Base-by-base conservation (phyloP, 2,329 filamentous ascomycete genomes). In the Penicillium sp. region DNA sequence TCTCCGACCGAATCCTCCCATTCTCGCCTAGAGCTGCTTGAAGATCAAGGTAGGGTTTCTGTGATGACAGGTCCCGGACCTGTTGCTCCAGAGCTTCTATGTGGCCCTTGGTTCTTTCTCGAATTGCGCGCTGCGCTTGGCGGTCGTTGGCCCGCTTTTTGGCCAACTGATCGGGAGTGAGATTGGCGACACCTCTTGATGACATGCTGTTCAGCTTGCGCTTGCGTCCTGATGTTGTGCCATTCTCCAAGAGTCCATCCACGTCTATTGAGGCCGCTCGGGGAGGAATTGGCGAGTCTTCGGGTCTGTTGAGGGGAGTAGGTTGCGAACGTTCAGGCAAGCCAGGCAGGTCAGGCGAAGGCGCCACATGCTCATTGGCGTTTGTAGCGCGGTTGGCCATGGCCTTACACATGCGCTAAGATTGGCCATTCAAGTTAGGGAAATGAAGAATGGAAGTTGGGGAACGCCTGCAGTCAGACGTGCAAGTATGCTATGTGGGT, bases 121-220 rank as follows among this genome's bases (percentile, higher is more conserved):
- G 83, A 58, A 95, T 94, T 39, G 90, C 90, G 48, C 91, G 84
- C 72, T 96, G 91, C 31, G 91, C 91, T 73, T 95, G 90, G 57
- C 91, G 87, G 72, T 95, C 91, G 83, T 96, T 96, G 68, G 91
- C 90, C 62, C 92, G 84, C 79, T 96, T 97, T 74, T 92, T 89
- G 31, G 89, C 90, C 58, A 96, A 84, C 76, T 96, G 92, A 60
- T 92, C 89, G 6, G 91, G 89, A 11, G 91, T 95, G 70, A 96
- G 82, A 68, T 90, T 93, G 62, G 91, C 91, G 55, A 96, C 92
- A 62, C 90, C 92, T 64, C 91, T 85, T 58, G 88, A 78, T 45
- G 75, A 73, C 25, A 72, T 63, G 56, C 67, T 74, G 40, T 71
- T 70, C 53, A 75, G 62, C 64, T 78, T 80, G 67, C 77, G 75